Evolutionary conservation across 192 early-diverging fungal genomes (phyloP), one percentile per base, ranked within the genome.

Genomic region (Coemansia brasiliensis): DNA sequence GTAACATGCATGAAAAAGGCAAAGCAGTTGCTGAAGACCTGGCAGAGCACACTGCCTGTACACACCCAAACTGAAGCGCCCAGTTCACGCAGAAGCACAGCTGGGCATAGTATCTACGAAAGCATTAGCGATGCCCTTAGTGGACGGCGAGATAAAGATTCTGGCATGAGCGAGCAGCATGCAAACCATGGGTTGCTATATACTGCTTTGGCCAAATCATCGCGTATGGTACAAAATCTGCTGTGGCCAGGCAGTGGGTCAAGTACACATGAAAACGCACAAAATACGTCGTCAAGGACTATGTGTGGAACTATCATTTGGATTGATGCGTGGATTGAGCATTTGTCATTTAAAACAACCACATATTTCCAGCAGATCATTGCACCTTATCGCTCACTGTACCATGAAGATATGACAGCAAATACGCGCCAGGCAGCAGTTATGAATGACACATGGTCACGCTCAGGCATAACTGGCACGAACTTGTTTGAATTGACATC

Each of bases 281-380:
- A 61, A 42, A 55, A 38, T 21, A 32, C 46, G n/a, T 44, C 50
- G 3, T 26, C 59, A 21, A 52, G 56, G 17, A 50, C 63, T 9
- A 59, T 60, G 52, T 63, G 70, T 6, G 66, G 59, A 15, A 61
- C 73, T 27, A 52, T 66, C 13, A 41, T 63, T 15, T 65, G 70
- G 66, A 54, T 79, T 17, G 46, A 38, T 9, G 55, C 55, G 15
- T 79, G 70, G 70, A 45, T 60, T 8, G 59, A 55, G 35, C 52
- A 63, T 35, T 57, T 73, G 53, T 29, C 66, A 0, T 73, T 79
- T 56, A 68, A 69, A 46, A 79, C 76, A 3, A 73, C 76, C 3
- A 56, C 52, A 2, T 73, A 73, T 46, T 79, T 79, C 39, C 76
- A 79, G 55, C 69, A 69, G 59, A 49, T 69, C 35, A 65, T 79